Evolutionary conservation across 1,284 basidiomycete genomes (phyloP).

Genomic region (Puccinia triticina): DNA sequence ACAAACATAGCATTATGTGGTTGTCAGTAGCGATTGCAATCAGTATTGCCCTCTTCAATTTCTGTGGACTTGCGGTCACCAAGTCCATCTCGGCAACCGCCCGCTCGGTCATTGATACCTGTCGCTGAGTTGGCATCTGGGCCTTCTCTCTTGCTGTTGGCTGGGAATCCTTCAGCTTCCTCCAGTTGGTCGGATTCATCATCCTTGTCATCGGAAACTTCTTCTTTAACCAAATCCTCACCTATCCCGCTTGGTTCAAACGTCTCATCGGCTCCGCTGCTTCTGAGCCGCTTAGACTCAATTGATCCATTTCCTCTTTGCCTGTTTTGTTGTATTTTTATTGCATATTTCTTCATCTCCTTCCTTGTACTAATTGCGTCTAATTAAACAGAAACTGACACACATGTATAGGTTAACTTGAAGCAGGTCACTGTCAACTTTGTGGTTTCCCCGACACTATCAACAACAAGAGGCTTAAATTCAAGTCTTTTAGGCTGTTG

Average conservation of each 20-base stretch:
- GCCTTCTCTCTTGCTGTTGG: slow-evolving; percentile 80
- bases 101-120: slow-evolving; percentile 86
- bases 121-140: slow-evolving; percentile 91
- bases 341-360: not conserved
- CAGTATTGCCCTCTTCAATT: slow-evolving; percentile 93
- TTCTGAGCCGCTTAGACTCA: not conserved
- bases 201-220: slow-evolving; percentile 76
- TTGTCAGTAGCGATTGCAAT: slow-evolving; percentile 68
- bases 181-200: slow-evolving; percentile 86
- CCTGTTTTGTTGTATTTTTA: not conserved
- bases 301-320: not conserved
- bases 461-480: no score
- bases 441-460: no score
- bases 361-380: not conserved
- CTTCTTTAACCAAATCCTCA: slow-evolving; percentile 46
- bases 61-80: slow-evolving; percentile 89
- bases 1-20: slow-evolving; percentile 75
- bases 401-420: no score
- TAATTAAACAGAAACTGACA: no score
- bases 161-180: slow-evolving; percentile 86
- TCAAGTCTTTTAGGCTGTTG: no score
- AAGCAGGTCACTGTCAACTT: no score
- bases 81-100: slow-evolving; percentile 84
- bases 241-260: slow-evolving; percentile 30
- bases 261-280: not conserved